phyloP scores from a whole-genome alignment of 192 early-diverging fungal species.

The Gonapodya sp. region DNA sequence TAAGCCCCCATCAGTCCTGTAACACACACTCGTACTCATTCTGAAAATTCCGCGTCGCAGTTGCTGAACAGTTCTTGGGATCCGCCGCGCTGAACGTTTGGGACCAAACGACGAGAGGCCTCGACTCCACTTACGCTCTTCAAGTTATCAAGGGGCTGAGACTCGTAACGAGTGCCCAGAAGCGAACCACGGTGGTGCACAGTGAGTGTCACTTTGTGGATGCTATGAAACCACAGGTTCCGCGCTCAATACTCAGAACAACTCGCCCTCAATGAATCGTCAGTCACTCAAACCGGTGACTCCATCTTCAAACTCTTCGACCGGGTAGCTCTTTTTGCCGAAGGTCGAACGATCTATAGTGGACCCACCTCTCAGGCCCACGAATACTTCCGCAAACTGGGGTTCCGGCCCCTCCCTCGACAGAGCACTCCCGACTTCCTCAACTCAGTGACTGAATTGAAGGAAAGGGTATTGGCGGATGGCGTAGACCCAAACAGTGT shows the following conservation, averaged over 20 bases:
- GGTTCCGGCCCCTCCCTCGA: slow-evolving; percentile 48
- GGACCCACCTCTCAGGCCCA: slow-evolving; percentile 49
- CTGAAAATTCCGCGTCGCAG: not conserved
- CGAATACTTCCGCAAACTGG: slow-evolving; percentile 51
- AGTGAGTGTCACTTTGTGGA: too few species aligned
- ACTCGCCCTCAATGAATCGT: slow-evolving; percentile 13
- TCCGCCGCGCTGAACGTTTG: not conserved
- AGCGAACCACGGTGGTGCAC: slow-evolving; percentile 16
- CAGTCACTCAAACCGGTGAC: slow-evolving; percentile 64
- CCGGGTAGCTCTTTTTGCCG: slow-evolving; percentile 52
- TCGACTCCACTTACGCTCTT: slow-evolving; percentile 5
- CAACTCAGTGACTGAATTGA: slow-evolving; percentile 55
- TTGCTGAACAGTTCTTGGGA: not conserved
- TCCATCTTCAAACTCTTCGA: slow-evolving; percentile 68
- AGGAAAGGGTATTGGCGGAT: slow-evolving; percentile 20
- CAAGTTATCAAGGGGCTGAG: not conserved
- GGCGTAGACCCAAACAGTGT: not conserved
- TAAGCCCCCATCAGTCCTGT: not conserved
- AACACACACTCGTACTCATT: not conserved
- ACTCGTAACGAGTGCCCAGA: not conserved
- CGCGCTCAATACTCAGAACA: not conserved
- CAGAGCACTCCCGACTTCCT: slow-evolving; percentile 65
- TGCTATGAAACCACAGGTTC: not conserved
- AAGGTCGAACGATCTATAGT: slow-evolving; percentile 60
- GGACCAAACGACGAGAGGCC: not conserved